These are phyloP conservation scores for Suhomyces xylopsoci DNA, from an alignment of 805 yeast genomes.

Conservation along the genomic window DNA sequence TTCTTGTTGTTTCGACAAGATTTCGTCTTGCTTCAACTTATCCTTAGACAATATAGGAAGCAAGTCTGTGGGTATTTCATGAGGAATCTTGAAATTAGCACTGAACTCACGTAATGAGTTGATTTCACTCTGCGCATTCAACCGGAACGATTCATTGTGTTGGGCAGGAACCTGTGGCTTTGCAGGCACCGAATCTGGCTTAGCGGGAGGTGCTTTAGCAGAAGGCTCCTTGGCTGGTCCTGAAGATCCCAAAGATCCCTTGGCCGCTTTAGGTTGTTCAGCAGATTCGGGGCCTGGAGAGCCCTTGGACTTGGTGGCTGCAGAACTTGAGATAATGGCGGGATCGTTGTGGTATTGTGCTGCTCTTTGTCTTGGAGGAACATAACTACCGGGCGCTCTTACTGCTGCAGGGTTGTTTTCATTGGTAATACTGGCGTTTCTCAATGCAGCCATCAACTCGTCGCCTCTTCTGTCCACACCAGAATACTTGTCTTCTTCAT, in stretches of 20 bases:
- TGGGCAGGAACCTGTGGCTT: slow-evolving; percentile 23
- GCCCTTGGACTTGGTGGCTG: slow-evolving; percentile 17
- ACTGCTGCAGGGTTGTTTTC: slow-evolving; percentile 8
- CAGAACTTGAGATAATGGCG: slow-evolving; percentile 59
- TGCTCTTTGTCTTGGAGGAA: slow-evolving; percentile 56
- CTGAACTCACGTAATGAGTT: slow-evolving; percentile 74
- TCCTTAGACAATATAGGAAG: slow-evolving; percentile 70
- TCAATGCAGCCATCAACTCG: slow-evolving; percentile 48
- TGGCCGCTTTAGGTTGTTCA: neutral
- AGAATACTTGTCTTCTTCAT: slow-evolving; percentile 94
- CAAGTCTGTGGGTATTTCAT: slow-evolving; percentile 55
- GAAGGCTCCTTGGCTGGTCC: no score
- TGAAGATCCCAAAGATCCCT: no score
- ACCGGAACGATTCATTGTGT: slow-evolving; percentile 38
- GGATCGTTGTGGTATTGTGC: slow-evolving; percentile 59
- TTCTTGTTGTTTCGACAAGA: slow-evolving; percentile 38
- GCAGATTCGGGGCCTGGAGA: neutral
- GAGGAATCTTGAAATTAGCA: slow-evolving; percentile 74
- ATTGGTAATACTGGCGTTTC: slow-evolving; percentile 24
- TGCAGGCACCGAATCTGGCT: slow-evolving; percentile 33
- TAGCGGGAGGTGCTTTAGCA: slow-evolving; percentile 1
- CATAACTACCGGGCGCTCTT: slow-evolving; percentile 40
- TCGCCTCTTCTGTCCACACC: slow-evolving; percentile 74
- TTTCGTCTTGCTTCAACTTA: slow-evolving; percentile 61
- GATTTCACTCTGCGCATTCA: slow-evolving; percentile 59